Evolutionary conservation across 176 grass and related monocot genomes (phyloP).

Genomic region (Raddia distichophylla): DNA sequence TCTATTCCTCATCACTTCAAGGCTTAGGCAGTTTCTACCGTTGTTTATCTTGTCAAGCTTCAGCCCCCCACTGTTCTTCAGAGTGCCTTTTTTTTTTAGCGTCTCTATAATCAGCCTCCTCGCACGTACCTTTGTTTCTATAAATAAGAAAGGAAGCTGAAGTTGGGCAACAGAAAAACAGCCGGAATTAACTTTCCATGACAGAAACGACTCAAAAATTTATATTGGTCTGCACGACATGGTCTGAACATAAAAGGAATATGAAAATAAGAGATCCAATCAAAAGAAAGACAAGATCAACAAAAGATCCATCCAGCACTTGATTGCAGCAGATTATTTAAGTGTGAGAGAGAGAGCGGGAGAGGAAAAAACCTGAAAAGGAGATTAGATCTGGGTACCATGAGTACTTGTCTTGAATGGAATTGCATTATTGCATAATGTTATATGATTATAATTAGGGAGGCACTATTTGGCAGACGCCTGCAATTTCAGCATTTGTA

Average conservation of each 20-base stretch:
- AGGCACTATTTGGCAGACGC: too few species aligned
- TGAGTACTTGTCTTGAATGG: conserved; percentile 24
- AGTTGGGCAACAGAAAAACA: background rate
- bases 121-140: too few species aligned
- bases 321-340: conserved; percentile 36
- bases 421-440: background rate
- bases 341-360: conserved; percentile 4
- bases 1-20: too few species aligned
- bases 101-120: too few species aligned
- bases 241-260: background rate
- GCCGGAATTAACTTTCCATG: conserved; percentile 9
- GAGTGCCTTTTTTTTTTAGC: too few species aligned
- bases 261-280: conserved; percentile 34
- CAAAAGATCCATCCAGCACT: conserved; percentile 18
- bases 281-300: conserved; percentile 39
- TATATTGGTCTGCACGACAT: conserved; percentile 7
- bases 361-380: background rate
- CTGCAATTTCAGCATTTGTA: too few species aligned
- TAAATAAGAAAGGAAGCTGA: background rate
- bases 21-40: too few species aligned
- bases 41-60: too few species aligned
- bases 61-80: too few species aligned
- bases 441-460: conserved; percentile 3
- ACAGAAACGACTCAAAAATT: background rate
- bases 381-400: conserved; percentile 42